Percentiles rank a stretch among this genome's conserved stretches.
Evolutionary conservation across 2,329 filamentous ascomycete genomes (phyloP).

Genomic region (Purpureocillium lavendulum): DNA sequence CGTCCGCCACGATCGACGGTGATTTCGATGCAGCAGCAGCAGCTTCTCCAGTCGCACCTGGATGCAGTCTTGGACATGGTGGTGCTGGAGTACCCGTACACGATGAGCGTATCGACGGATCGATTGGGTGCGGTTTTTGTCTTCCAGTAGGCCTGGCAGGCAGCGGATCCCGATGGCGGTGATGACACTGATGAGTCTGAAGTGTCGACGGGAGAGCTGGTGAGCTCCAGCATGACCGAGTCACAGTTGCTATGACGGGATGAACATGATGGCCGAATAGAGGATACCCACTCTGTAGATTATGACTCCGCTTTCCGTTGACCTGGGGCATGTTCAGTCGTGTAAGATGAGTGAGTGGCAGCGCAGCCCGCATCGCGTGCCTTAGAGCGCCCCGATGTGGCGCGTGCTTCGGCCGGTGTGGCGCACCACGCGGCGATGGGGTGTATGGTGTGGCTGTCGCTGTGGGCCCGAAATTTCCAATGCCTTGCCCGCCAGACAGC

Average conservation of each 20-base stretch:
- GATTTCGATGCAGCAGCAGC: slow-evolving; percentile 80
- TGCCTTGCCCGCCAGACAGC: slow-evolving; percentile 16
- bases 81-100: slow-evolving; percentile 82
- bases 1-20: slow-evolving; percentile 67
- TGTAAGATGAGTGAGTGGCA: no score
- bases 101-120: slow-evolving; percentile 88
- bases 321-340: no score
- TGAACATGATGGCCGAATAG: not conserved
- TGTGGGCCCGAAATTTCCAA: slow-evolving; percentile 19
- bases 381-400: no score
- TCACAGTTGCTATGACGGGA: not conserved
- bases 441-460: no score
- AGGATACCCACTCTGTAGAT: no score
- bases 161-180: not conserved
- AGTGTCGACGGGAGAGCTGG: slow-evolving; percentile 1
- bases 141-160: slow-evolving; percentile 40
- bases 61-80: slow-evolving; percentile 83
- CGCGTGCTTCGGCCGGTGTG: no score
- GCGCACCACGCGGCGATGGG: no score
- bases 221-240: not conserved
- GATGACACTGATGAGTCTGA: not conserved
- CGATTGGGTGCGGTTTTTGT: slow-evolving; percentile 84
- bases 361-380: no score
- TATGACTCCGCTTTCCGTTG: no score
- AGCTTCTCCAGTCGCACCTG: slow-evolving; percentile 75